phyloP scores from a whole-genome alignment of 306 rosid genomes.

The Sicyos edulis region DNA sequence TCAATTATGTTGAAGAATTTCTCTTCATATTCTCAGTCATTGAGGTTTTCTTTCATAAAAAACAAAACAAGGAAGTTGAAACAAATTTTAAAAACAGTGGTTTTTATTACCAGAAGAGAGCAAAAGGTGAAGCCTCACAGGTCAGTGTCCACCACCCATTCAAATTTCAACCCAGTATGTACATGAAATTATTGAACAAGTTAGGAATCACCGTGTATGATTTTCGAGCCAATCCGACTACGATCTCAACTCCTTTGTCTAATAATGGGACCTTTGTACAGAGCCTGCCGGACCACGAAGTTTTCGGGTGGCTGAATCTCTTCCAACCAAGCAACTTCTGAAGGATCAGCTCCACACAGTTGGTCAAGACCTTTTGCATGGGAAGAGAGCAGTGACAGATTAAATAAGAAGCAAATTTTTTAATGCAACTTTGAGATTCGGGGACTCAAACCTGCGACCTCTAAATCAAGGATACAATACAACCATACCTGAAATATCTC shows the following conservation, averaged over 20 bases:
- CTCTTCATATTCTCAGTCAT: no score
- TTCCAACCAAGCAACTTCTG: conserved; percentile 13
- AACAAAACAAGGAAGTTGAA: no score
- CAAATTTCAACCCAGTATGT: background rate
- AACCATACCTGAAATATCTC: conserved; percentile 55
- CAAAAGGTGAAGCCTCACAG: background rate
- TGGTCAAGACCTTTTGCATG: conserved; percentile 11
- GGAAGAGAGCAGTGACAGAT: background rate
- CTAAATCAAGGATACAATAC: background rate
- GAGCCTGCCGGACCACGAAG: background rate
- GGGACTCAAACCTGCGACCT: no score
- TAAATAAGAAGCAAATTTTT: background rate
- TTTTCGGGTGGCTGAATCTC: conserved; percentile 13
- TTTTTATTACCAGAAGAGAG: background rate
- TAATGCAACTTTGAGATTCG: no score
- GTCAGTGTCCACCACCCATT: background rate
- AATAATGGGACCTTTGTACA: conserved; percentile 13
- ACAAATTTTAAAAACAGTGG: no score
- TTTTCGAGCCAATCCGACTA: background rate
- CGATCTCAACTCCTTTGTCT: background rate
- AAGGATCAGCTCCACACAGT: background rate
- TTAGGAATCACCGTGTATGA: background rate
- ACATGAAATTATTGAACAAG: conserved; percentile 11
- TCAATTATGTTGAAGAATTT: no score
- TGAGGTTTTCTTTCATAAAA: no score